Evolutionary conservation across 768 basidiomycete genomes (phyloP).

Genomic region (Rubroboletus pulcherrimus): DNA sequence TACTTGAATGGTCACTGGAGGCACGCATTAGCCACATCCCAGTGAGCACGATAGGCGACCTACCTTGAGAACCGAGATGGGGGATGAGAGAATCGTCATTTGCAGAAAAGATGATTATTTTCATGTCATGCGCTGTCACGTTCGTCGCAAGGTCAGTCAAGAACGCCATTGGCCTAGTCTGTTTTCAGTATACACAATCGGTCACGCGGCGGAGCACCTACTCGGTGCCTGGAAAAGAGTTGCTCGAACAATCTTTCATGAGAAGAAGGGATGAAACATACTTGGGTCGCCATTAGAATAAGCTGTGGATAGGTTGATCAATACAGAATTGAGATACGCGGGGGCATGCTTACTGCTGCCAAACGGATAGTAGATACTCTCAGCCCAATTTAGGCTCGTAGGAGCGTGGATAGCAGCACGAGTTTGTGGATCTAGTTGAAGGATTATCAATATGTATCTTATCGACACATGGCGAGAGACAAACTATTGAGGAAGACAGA

Average conservation of each 20-base stretch:
- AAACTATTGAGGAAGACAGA: constrained; percentile 61
- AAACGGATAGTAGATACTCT: constrained; percentile 35
- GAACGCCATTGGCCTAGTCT: constrained; percentile 55
- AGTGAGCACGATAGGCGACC: constrained; percentile 4
- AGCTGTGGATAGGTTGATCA: constrained; percentile 12
- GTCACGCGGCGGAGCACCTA: constrained; percentile 16
- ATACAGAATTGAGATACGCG: not conserved
- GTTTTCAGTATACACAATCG: constrained; percentile 6
- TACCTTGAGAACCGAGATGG: constrained; percentile 62
- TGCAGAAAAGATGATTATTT: constrained; percentile 60
- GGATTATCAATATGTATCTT: not conserved
- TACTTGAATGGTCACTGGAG: constrained; percentile 54
- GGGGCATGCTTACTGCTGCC: constrained; percentile 23
- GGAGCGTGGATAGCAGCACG: constrained; percentile 67
- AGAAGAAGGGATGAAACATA: constrained; percentile 15
- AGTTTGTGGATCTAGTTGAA: constrained; percentile 45
- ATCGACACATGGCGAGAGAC: constrained; percentile 7
- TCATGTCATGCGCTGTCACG: constrained; percentile 47
- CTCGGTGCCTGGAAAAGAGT: constrained; percentile 29
- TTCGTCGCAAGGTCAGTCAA: constrained; percentile 65
- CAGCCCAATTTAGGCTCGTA: constrained; percentile 46
- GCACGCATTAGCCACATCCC: constrained; percentile 9
- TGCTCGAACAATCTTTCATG: not conserved
- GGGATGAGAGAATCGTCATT: constrained; percentile 67
- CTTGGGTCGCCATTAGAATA: constrained; percentile 29